Evolutionary conservation across 148 eudicot genomes (phyloP).

Genomic region (Fagopyrum homotropicum): DNA sequence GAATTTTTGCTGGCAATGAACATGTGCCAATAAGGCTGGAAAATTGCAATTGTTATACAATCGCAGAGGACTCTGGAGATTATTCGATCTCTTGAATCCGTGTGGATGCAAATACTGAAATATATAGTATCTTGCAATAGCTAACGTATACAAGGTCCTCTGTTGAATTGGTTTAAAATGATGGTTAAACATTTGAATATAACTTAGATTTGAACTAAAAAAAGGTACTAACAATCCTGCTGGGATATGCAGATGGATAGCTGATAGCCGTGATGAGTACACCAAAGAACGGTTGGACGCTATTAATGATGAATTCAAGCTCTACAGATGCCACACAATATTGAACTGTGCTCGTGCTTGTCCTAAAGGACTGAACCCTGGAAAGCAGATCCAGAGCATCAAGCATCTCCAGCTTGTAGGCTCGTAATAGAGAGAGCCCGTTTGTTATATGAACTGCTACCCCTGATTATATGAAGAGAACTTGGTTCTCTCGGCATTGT

Average conservation of each 20-base stretch:
- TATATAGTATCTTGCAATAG: background rate
- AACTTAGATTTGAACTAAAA: background rate
- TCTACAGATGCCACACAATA: slow-evolving; percentile 93
- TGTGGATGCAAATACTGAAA: background rate
- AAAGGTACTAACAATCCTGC: background rate
- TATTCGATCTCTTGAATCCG: background rate
- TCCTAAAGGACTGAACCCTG: slow-evolving; percentile 95
- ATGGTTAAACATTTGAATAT: background rate
- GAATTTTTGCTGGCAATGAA: background rate
- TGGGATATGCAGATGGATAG: slow-evolving; percentile 72
- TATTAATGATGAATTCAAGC: slow-evolving; percentile 84
- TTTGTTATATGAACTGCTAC: background rate
- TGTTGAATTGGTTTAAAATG: background rate
- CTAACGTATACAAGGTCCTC: background rate
- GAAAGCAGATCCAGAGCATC: slow-evolving; percentile 77
- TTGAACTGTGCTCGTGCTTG: slow-evolving; percentile 94
- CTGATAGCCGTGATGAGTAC: slow-evolving; percentile 99
- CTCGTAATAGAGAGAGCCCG: background rate
- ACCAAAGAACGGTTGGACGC: slow-evolving; percentile 89
- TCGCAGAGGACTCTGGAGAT: background rate
- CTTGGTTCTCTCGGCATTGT: slow-evolving; percentile 7
- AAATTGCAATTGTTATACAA: background rate
- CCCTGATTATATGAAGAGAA: background rate
- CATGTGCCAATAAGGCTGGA: background rate
- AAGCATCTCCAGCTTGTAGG: slow-evolving; percentile 50